phyloP scores from a whole-genome alignment of 2,329 filamentous ascomycete species.

The Hymenoscyphus linearis region DNA sequence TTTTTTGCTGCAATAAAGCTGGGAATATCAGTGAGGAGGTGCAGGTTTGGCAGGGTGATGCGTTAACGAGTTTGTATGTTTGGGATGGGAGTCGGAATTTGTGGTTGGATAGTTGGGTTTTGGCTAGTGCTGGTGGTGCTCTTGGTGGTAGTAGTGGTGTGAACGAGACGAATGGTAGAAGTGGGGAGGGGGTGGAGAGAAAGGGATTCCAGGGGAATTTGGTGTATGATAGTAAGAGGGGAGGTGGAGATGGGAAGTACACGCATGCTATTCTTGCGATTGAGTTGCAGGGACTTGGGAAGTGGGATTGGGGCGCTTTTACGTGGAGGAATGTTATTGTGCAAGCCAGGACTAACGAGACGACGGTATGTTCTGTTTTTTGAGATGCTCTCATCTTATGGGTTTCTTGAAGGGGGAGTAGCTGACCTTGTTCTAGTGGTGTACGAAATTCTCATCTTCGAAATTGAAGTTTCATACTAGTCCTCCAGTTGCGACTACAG shows the following conservation, averaged over 20 bases:
- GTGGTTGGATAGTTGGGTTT: constrained; percentile 15
- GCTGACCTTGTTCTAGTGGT: constrained; percentile 9
- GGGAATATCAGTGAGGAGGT: constrained; percentile 6
- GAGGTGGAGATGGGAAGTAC: constrained; percentile 1
- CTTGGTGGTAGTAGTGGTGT: too few species aligned
- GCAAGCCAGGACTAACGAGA: constrained; percentile 15
- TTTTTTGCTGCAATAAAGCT: constrained; percentile 19
- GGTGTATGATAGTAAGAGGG: constrained; percentile 12
- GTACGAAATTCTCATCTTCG: constrained; percentile 3
- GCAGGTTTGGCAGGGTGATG: constrained; percentile 16
- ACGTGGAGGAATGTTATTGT: constrained; percentile 18
- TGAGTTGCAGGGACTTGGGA: constrained; percentile 15
- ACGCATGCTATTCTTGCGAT: constrained; percentile 13
- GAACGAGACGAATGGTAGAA: too few species aligned
- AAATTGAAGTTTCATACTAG: constrained; percentile 1
- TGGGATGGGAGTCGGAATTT: constrained; percentile 11
- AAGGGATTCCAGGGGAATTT: constrained; percentile 12
- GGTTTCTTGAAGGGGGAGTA: not conserved
- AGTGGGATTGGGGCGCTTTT: constrained; percentile 19
- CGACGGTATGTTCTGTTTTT: not conserved
- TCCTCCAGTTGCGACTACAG: constrained; percentile 4
- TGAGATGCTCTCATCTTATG: not conserved
- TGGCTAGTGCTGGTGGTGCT: constrained; percentile 7
- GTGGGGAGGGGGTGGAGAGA: not conserved
- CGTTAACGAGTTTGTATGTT: constrained; percentile 14